Evolutionary conservation across 140 eudicot genomes (phyloP), one percentile per base, ranked within the genome.

Genomic region (Flaveria floridana): DNA sequence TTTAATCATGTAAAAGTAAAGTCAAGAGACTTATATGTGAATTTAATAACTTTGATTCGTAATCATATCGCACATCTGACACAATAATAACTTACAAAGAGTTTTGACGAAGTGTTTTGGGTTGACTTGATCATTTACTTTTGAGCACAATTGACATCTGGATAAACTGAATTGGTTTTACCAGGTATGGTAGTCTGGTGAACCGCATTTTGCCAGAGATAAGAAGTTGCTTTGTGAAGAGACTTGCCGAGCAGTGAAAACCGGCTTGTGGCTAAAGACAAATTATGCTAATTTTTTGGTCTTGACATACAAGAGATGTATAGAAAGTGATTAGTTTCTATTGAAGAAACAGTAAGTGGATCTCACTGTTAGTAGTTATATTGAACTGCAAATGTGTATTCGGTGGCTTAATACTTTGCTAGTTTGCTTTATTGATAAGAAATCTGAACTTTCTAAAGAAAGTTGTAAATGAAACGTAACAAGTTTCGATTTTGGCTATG

Each of bases 201-300:
- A 70, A 73, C 25, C 88, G 85, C 1, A 75, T 86, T 5, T 65
- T 90, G 62, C 90, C 95, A 0, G 89, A 85, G 70, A 85, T 82
- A 55, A 87, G 77, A 0, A 70, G 78, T 64, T 84, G 86, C 85
- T 88, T 87, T 68, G 77, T 80, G 41, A 84, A 78, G 67, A 71
- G 61, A 19, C 85, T 88, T 16, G 80, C 81, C 1, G 87, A 82
- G 65, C 85, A 4, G 65, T 56, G 69, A 78, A 73, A 56, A 48
- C 55, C 28, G 83, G 68, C 41, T 65, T 78, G 56, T 47, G 70
- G 73, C 55, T 44, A 30, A 51, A 72, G 80, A 56, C 4, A 67
- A 65, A 39, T 67, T 70, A 10, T 78, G 52, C 66, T 63, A 16
- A 26, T 81, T 80, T 81, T 87, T 83, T 85, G 62, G 4, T 37